Evolutionary conservation across 257 asterid genomes (phyloP), one percentile per base, ranked within the genome.

Genomic region (Solanum clarkiae): DNA sequence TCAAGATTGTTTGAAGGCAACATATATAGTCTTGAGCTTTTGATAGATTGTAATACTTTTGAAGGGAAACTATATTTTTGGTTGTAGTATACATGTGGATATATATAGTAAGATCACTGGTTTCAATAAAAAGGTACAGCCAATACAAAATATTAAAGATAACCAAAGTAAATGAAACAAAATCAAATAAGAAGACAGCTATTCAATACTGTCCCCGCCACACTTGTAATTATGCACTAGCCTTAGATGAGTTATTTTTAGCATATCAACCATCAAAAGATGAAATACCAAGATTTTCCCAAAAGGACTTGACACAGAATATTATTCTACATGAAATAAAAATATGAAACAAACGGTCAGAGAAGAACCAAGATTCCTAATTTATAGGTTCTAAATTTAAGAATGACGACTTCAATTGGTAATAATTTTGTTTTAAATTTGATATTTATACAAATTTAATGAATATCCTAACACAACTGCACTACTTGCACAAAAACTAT

Each of bases 351-450:
- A 70, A 6, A 29, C 4, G 6, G 16, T 9, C 80, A 70, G 14
- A 24, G 70, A 9, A 2, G 44, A 63, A 7, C 42, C 42, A 63
- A 4, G 20, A 63, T 13, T 26, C 71, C 71, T 26, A 13, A 63
- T 63, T 63, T 63, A 12, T 63, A 7, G 17, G 40, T 24, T 63
- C 40, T 63, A 14, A 12, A 63, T 26, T 63, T 63, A 6, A 24
- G 8, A 63, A 63, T 0, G 1, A 13, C 8, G 1, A 26, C 70
- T 63, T 63, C 10, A 63, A 63, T 63, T 13, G 71, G 44, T 24
- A 24, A 63, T 6, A 6, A 13, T 0, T 26, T 0, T 0, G 2
- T 0, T 63, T 20, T 26, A 63, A 13, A 13, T 26, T 63, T 63
- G 26, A 63, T 13, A 63, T 26, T 36, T 29, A 13, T 26, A 24